phyloP scores from a whole-genome alignment of 768 basidiomycete genomes.

The Russula ochroleuca region DNA sequence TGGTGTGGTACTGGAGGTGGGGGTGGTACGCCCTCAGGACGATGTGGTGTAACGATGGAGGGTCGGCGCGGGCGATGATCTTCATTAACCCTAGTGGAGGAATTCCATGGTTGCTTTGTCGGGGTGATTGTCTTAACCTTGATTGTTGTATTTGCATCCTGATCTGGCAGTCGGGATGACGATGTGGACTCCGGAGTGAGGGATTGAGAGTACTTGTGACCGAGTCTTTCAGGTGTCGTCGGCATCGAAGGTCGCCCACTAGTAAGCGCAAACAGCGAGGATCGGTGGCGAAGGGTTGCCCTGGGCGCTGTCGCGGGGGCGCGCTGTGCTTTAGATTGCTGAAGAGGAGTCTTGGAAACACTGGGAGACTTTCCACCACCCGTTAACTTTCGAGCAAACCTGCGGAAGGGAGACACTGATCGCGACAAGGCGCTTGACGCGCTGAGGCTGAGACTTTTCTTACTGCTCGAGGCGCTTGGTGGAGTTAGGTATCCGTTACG shows the following conservation, averaged over 20 bases:
- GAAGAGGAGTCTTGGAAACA: conserved; percentile 43
- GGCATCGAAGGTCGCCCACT: conserved; percentile 41
- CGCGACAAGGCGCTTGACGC: conserved; percentile 57
- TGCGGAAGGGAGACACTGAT: conserved; percentile 78
- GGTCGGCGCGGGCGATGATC: conserved; percentile 50
- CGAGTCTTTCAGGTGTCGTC: conserved; percentile 52
- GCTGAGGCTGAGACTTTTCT: conserved; percentile 38
- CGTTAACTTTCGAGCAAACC: conserved; percentile 68
- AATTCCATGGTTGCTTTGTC: conserved; percentile 58
- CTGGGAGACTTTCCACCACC: conserved; percentile 37
- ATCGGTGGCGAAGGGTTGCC: conserved; percentile 50
- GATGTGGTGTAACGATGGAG: conserved; percentile 39
- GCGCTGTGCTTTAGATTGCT: conserved; percentile 43
- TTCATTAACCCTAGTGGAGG: conserved; percentile 70
- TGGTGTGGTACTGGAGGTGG: conserved; percentile 7
- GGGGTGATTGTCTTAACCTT: conserved; percentile 33
- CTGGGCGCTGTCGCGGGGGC: conserved; percentile 54
- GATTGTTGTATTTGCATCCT: conserved; percentile 39
- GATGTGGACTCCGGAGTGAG: conserved; percentile 69
- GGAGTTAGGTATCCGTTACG: conserved; percentile 61
- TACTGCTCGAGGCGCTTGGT: conserved; percentile 43
- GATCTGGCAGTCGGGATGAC: conserved; percentile 37
- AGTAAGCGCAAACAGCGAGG: conserved; percentile 59
- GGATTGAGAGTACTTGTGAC: conserved; percentile 68
- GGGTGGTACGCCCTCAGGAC: conserved; percentile 13